These are phyloP conservation scores for Didymella sp. DNA, from an alignment of 2,329 filamentous ascomycete species.

Conservation along the genomic window DNA sequence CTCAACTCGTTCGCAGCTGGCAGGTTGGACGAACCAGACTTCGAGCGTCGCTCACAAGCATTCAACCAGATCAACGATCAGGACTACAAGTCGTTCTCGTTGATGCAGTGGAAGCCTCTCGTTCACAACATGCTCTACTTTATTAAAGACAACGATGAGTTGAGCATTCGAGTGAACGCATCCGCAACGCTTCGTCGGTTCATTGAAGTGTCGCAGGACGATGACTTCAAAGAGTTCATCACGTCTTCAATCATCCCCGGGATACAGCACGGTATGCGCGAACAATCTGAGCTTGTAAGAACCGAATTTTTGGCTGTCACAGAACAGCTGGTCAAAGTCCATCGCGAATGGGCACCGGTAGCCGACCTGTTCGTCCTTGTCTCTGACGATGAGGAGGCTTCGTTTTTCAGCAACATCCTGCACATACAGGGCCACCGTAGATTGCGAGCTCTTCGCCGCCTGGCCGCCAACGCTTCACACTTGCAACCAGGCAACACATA, in stretches of 20 bases:
- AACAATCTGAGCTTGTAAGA: slow-evolving; percentile 82
- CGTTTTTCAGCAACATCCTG: slow-evolving; percentile 92
- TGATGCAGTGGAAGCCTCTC: slow-evolving; percentile 84
- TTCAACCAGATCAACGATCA: slow-evolving; percentile 75
- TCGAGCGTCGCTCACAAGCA: slow-evolving; percentile 78
- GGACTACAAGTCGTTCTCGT: slow-evolving; percentile 65
- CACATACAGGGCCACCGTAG: slow-evolving; percentile 89
- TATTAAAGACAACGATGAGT: slow-evolving; percentile 84
- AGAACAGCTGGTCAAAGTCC: slow-evolving; percentile 75
- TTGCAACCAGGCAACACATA: slow-evolving; percentile 80
- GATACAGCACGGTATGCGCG: slow-evolving; percentile 76
- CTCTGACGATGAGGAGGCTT: slow-evolving; percentile 75
- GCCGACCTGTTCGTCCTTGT: slow-evolving; percentile 77
- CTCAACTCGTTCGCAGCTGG: slow-evolving; percentile 79
- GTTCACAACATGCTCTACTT: slow-evolving; percentile 90
- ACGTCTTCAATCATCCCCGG: slow-evolving; percentile 73
- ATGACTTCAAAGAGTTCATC: slow-evolving; percentile 65
- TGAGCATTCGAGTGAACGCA: slow-evolving; percentile 83
- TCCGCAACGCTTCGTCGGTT: slow-evolving; percentile 82
- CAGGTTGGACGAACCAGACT: slow-evolving; percentile 85
- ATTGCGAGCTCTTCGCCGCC: slow-evolving; percentile 78
- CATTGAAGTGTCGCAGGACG: slow-evolving; percentile 63
- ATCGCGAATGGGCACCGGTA: slow-evolving; percentile 73
- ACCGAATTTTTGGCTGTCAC: slow-evolving; percentile 82
- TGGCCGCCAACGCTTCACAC: slow-evolving; percentile 73